A percentile compares a stretch with the other conserved stretches of the same genome.
These are phyloP conservation scores for Saturnispora diversa DNA, from an alignment of 805 yeast species.

Conservation along the genomic window DNA sequence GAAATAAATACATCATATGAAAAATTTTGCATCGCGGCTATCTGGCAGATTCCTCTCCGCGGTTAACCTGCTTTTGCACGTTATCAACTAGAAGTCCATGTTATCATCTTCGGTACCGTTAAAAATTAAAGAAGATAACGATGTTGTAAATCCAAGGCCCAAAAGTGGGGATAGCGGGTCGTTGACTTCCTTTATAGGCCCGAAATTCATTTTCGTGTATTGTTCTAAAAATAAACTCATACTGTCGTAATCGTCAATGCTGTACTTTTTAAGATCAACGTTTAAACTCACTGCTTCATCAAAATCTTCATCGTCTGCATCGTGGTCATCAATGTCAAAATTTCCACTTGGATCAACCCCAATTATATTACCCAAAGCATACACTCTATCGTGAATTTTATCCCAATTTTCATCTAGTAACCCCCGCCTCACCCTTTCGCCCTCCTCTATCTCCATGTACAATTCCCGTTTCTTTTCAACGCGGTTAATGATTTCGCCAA, in stretches of 20 bases:
- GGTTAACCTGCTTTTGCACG: too few relatives aligned
- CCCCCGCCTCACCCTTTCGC: conserved; percentile 19
- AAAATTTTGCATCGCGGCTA: conserved; percentile 11
- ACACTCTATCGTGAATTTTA: conserved; percentile 30
- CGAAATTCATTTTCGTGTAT: too few relatives aligned
- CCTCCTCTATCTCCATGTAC: conserved; percentile 29
- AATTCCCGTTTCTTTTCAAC: conserved; percentile 33
- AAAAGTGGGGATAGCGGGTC: too few relatives aligned
- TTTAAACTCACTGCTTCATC: not conserved
- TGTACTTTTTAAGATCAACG: too few relatives aligned
- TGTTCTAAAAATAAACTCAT: too few relatives aligned
- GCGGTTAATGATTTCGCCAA: conserved; percentile 33
- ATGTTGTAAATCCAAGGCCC: not conserved
- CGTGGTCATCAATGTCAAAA: conserved; percentile 15
- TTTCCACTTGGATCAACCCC: conserved; percentile 15
- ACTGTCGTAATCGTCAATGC: too few relatives aligned
- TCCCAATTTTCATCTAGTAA: conserved; percentile 37
- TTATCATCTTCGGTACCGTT: not conserved
- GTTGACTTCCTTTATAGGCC: too few relatives aligned
- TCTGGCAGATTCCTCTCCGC: conserved; percentile 1
- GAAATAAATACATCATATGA: not conserved
- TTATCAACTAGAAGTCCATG: too few relatives aligned
- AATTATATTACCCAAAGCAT: conserved; percentile 14
- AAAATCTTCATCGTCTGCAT: conserved; percentile 1
- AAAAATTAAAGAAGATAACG: not conserved